phyloP scores from a whole-genome alignment of 169 alveolate genomes.

The Plasmodium knowlesi region DNA sequence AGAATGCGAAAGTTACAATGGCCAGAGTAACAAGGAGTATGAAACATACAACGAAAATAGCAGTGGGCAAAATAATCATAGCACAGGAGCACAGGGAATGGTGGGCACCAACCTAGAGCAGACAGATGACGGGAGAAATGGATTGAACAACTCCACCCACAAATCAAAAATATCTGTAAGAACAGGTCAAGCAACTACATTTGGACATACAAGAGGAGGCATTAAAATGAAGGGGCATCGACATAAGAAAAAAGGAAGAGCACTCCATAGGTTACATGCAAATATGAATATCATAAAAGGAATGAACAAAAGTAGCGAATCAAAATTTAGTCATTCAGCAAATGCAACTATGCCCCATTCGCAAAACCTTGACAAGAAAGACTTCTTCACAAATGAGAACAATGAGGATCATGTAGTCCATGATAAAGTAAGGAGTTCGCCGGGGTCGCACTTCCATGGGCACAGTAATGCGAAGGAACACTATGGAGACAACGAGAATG shows the following conservation, averaged over 20 bases:
- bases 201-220: conserved; percentile 2
- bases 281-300: conserved; percentile 12
- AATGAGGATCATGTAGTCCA: not conserved
- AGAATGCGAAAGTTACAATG: not conserved
- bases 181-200: not conserved
- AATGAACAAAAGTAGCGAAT: conserved; percentile 18
- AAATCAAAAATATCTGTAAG: not conserved
- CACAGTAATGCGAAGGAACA: not conserved
- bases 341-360: not conserved
- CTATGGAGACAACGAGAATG: conserved; percentile 1
- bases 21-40: not conserved
- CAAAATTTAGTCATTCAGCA: not conserved
- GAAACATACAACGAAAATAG: not conserved
- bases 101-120: not conserved
- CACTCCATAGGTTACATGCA: not conserved
- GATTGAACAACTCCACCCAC: not conserved
- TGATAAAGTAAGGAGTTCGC: not conserved
- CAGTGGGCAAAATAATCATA: not conserved
- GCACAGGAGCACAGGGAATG: not conserved
- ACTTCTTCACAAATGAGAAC: not conserved
- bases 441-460: not conserved
- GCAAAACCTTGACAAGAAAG: conserved; percentile 13
- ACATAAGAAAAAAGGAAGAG: conserved; percentile 15
- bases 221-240: conserved; percentile 8
- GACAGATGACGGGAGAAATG: not conserved